phyloP scores from a whole-genome alignment of 2,329 filamentous ascomycete genomes.

The Fusarium stilboides region DNA sequence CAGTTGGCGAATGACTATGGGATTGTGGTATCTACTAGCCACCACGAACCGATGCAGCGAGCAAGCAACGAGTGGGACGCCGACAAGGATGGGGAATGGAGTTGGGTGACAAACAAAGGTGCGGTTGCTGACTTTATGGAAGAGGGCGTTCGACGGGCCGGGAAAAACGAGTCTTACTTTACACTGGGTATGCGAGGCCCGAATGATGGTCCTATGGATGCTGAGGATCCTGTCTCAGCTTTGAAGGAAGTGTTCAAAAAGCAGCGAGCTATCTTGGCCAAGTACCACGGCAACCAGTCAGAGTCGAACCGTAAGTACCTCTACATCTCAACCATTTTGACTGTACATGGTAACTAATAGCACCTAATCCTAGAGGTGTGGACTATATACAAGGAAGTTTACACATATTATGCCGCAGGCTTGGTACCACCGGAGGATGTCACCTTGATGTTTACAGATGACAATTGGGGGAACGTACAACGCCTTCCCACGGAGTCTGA shows the following conservation, averaged over 20 bases:
- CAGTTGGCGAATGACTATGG: constrained; percentile 76
- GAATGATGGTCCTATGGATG: constrained; percentile 67
- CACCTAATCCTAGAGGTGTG: constrained; percentile 65
- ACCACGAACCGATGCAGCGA: constrained; percentile 77
- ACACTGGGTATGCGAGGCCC: constrained; percentile 74
- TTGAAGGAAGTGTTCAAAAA: constrained; percentile 69
- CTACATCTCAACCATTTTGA: too few species aligned
- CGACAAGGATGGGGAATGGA: constrained; percentile 66
- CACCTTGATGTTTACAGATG: constrained; percentile 72
- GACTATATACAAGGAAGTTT: constrained; percentile 75
- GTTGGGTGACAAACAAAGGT: constrained; percentile 70
- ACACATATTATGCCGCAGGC: constrained; percentile 71
- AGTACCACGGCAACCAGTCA: constrained; percentile 64
- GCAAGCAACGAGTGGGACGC: constrained; percentile 65
- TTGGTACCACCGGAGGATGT: constrained; percentile 70
- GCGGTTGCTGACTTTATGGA: constrained; percentile 71
- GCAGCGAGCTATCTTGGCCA: constrained; percentile 68
- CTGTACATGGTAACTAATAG: constrained; percentile 52
- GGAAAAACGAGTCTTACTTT: constrained; percentile 71
- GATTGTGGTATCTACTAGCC: constrained; percentile 75
- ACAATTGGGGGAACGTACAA: constrained; percentile 72
- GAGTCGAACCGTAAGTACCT: constrained; percentile 49
- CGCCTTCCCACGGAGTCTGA: constrained; percentile 69
- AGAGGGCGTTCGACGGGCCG: constrained; percentile 68
- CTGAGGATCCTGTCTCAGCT: constrained; percentile 65